Percentiles rank a stretch among this genome's conserved stretches.
Conservation (phyloP, 2,329 filamentous ascomycete genomes). For the Neopestalotiopsis sp. region DNA sequence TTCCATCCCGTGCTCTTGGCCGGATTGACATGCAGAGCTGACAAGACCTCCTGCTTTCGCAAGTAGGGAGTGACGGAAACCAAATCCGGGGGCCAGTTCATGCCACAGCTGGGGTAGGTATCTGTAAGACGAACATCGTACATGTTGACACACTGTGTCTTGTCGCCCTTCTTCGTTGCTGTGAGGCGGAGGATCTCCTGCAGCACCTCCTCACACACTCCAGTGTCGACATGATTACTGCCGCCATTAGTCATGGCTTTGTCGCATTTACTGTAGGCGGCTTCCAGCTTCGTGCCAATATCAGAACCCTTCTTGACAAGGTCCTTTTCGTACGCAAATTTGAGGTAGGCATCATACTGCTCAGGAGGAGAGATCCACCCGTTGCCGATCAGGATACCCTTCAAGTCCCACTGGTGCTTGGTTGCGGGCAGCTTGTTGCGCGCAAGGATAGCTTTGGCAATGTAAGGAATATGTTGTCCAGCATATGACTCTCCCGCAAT, state of each 20-base stretch:
- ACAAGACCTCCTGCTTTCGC: slow-evolving; percentile 76
- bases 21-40: slow-evolving; percentile 81
- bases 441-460: slow-evolving; percentile 87
- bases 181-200: slow-evolving; percentile 74
- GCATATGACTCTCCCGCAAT: slow-evolving; percentile 96
- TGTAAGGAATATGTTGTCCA: slow-evolving; percentile 96
- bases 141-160: slow-evolving; percentile 83
- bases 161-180: slow-evolving; percentile 53
- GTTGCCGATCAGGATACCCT: slow-evolving; percentile 91
- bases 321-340: slow-evolving; percentile 78
- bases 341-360: slow-evolving; percentile 88
- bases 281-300: slow-evolving; percentile 68
- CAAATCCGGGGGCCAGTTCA: slow-evolving; percentile 97
- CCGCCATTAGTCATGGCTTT: slow-evolving; percentile 59
- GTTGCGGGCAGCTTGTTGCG: slow-evolving; percentile 72
- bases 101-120: slow-evolving; percentile 82
- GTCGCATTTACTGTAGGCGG: slow-evolving; percentile 72
- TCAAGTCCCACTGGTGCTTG: slow-evolving; percentile 73
- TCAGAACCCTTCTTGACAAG: slow-evolving; percentile 73
- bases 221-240: slow-evolving; percentile 69
- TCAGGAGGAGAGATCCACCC: slow-evolving; percentile 93
- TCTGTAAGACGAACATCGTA: slow-evolving; percentile 93
- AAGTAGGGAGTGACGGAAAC: slow-evolving; percentile 80
- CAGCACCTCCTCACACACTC: slow-evolving; percentile 78
- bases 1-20: slow-evolving; percentile 88